These are phyloP conservation scores for Pyrus hybrid DNA, from an alignment of 331 rosid species.

Conservation along the genomic window DNA sequence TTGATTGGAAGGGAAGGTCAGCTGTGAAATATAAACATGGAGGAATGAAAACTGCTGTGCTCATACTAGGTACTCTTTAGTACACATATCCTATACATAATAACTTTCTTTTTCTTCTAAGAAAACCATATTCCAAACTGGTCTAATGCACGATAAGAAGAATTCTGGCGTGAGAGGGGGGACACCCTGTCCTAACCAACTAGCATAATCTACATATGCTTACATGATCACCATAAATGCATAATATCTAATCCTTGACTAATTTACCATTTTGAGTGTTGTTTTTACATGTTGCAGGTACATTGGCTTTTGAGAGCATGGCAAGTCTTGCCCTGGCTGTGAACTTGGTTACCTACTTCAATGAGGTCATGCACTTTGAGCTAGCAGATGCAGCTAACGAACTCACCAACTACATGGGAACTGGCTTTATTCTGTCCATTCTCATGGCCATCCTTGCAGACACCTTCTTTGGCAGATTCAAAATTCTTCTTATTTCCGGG, in stretches of 20 bases:
- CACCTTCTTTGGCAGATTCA: slow-evolving; percentile 63
- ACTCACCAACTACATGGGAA: slow-evolving; percentile 76
- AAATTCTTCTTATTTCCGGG: slow-evolving; percentile 38
- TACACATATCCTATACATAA: too few species aligned
- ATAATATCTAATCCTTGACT: too few species aligned
- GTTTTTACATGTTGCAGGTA: slow-evolving; percentile 23
- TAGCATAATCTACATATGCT: too few species aligned
- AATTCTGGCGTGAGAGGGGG: too few species aligned
- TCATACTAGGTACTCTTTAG: slow-evolving; percentile 42
- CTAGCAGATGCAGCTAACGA: slow-evolving; percentile 72
- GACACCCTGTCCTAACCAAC: too few species aligned
- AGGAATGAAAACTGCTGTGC: slow-evolving; percentile 40
- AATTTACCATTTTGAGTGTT: background rate
- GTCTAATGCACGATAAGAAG: too few species aligned
- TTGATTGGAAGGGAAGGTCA: slow-evolving; percentile 87
- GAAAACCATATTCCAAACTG: too few species aligned
- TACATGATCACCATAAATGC: too few species aligned
- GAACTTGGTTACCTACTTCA: slow-evolving; percentile 70
- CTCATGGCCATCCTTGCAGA: slow-evolving; percentile 62
- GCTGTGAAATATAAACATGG: slow-evolving; percentile 70
- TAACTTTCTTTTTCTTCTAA: too few species aligned
- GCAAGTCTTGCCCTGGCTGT: slow-evolving; percentile 68
- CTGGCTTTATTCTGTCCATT: slow-evolving; percentile 60
- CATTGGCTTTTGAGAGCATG: slow-evolving; percentile 56
- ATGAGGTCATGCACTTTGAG: slow-evolving; percentile 49